Conservation (phyloP, 768 basidiomycete genomes). For the Calocera viscosa region DNA sequence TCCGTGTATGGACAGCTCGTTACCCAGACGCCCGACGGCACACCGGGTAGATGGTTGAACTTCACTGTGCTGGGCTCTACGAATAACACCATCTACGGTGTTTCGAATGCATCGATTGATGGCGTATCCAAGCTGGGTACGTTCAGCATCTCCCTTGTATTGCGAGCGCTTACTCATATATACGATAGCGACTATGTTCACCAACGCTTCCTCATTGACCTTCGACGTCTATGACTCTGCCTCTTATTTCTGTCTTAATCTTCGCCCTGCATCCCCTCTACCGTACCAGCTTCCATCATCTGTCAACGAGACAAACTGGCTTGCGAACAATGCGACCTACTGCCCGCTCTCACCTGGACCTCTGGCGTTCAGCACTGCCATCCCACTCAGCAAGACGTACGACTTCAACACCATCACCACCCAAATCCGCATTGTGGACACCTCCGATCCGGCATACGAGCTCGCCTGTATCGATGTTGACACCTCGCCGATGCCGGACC, state of each 20-base stretch:
- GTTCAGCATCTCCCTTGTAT: not conserved
- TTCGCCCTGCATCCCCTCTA: conserved; percentile 67
- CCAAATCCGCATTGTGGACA: conserved; percentile 77
- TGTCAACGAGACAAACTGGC: conserved; percentile 25
- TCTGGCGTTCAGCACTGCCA: conserved; percentile 61
- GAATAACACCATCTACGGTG: not conserved
- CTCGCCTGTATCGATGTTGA: conserved; percentile 68
- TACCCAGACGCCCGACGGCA: not conserved
- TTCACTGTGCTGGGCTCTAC: not conserved
- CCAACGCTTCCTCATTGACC: conserved; percentile 66
- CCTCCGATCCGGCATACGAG: conserved; percentile 50
- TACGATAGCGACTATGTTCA: conserved; percentile 67
- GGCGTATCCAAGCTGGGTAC: not conserved
- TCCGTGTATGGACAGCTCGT: not conserved
- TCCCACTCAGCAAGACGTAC: conserved; percentile 52
- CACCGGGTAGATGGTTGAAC: not conserved
- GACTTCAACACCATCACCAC: conserved; percentile 76
- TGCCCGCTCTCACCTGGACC: conserved; percentile 73
- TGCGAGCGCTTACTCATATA: not conserved
- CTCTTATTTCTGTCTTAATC: conserved; percentile 62
- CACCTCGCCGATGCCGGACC: conserved; percentile 48
- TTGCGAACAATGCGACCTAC: conserved; percentile 32
- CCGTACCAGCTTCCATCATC: conserved; percentile 29
- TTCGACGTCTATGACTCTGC: conserved; percentile 57
- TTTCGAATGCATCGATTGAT: not conserved